Evolutionary conservation across 2,329 filamentous ascomycete genomes (phyloP), one percentile per base, ranked within the genome.

Genomic region (Ophiostoma montium): DNA sequence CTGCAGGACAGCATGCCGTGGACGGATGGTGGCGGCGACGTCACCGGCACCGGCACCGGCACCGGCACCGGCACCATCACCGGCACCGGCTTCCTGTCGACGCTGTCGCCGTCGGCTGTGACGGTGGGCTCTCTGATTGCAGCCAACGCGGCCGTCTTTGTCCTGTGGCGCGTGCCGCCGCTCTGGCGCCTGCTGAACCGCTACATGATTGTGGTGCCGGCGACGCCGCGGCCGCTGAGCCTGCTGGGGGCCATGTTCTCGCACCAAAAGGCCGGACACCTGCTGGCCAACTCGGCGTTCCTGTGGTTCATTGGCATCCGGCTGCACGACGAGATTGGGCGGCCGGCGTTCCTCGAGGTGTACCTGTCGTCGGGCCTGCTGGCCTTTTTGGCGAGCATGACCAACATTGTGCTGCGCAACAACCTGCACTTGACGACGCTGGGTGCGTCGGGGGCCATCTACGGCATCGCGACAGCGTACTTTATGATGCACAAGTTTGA

Each of bases 301-400:
- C 67, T 90, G 5, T 81, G 72, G 68, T 67, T 85, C 58, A 69
- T 87, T 16, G 86, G 84, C 21, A 73, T 74, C 10, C 69, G 72
- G 1, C 67, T 86, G 32, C 81, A 86, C 63, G 79, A 86, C 53
- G 80, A 86, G 56, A 66, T 86, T 23, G 83, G 81, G 11, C 72
- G 83, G 11, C 80, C 74, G 13, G 71, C 75, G 49, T 86, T 87
- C 63, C 65, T 87, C 18, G 74, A 80, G n/a, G 65, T 85, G 31
- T 86, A 82, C 62, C 54, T 83, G 31, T 66, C 71, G 8, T 71
- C 72, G 7, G 82, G 81, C 47, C 67, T 70, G 1, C 39, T 78
- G 2, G 78, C 75, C 9, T 78, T 76, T 52, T 71, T 80, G 52
- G 66, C 70, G n/a, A 78, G 75, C 41, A 65, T 87, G 51, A 57